Base-by-base conservation (phyloP, 495 filamentous ascomycete species). In the Opeltia flavorubescens region DNA sequence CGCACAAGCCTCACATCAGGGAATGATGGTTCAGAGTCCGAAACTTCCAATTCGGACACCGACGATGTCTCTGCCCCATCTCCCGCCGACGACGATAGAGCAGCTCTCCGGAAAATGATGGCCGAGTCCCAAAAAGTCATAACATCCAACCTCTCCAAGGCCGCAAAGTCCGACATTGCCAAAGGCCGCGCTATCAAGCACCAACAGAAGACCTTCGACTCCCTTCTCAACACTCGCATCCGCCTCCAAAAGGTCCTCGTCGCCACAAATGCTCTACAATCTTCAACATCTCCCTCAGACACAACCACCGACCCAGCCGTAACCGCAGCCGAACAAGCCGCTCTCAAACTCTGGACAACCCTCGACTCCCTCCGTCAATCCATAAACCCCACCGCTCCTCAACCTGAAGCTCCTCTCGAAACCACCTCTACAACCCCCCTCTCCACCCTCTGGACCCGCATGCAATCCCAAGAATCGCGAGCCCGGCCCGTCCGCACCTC, bases 211-310 rank as follows among this genome's bases (percentile, higher is more conserved):
- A 80, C 79, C 9, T 96, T 95, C 58, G 89, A 96, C 51, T 72
- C 81, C 2, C 74, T 96, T 2, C 72, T 98, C 17, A 88, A 91
- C 62, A 73, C 82, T 18, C 78, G 91, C 5, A 94, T 98, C 55
- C 81, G 85, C 47, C 65, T 98, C 6, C 91, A 98, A 55, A 95
- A 95, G 60, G 84, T 84, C 4, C 64, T 98, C 13, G 73, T 86
- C 13, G 80, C 84, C 2, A 73, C 80, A 15, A 94, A 95, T 56
- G 80, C 87, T 5, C 72, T 94, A 42, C 58, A 69, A n/a, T 55
- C 66, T 0, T 47, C 68, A 18, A 39, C 50, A 1, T 13, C 52
- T 12, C 38, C 41, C 2, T 43, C 51, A 15, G 2, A 34, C 6
- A 47, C 49, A 9, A 48, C 49, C 1, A 54, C 54, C 8, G 69